Evolutionary conservation across 352 stramenopile species (phyloP).

Genomic region (Pythium rhizo-oryzae): DNA sequence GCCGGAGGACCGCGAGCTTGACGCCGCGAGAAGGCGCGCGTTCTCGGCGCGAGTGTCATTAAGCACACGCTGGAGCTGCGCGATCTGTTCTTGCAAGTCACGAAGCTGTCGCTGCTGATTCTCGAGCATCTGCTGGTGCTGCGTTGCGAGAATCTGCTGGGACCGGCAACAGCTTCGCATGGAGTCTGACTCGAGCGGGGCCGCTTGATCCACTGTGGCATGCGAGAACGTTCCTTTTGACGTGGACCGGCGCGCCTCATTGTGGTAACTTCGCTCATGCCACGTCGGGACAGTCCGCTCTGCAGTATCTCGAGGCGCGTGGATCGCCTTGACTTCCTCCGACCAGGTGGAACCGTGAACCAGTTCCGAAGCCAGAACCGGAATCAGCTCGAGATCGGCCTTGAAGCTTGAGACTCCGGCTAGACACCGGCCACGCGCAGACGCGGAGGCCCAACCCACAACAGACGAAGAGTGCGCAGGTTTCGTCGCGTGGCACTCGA

Average conservation of each 20-base stretch:
- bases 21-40: slow-evolving; percentile 18
- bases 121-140: slow-evolving; percentile 80
- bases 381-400: slow-evolving; percentile 46
- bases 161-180: slow-evolving; percentile 54
- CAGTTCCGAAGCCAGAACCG: slow-evolving; percentile 28
- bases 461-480: slow-evolving; percentile 2
- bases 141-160: slow-evolving; percentile 65
- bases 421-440: slow-evolving; percentile 45
- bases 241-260: background rate
- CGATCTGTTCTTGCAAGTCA: slow-evolving; percentile 77
- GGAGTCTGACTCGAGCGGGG: background rate
- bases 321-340: background rate
- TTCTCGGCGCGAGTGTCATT: slow-evolving; percentile 31
- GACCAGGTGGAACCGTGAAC: background rate
- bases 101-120: slow-evolving; percentile 73
- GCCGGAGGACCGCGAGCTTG: slow-evolving; percentile 3
- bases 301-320: background rate
- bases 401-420: slow-evolving; percentile 61
- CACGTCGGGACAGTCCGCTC: no score
- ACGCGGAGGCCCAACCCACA: slow-evolving; percentile 46
- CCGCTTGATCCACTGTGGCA: background rate
- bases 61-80: slow-evolving; percentile 51
- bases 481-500: slow-evolving; percentile 56
- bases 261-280: background rate
- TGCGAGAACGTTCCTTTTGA: background rate